Conservation (phyloP, 1,284 basidiomycete species). For the Schizophyllum amplum region DNA sequence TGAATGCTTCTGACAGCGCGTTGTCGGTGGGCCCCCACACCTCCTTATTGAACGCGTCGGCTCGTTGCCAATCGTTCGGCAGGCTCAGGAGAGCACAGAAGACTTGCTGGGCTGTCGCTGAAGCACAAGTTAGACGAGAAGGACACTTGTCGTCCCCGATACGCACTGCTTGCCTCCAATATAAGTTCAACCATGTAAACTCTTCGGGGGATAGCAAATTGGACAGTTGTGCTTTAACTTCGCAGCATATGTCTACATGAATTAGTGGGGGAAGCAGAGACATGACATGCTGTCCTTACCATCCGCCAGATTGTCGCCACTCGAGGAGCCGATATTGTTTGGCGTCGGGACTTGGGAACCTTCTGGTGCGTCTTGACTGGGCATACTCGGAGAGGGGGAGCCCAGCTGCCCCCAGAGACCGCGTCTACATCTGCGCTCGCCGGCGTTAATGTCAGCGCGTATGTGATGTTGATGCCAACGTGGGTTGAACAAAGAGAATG, state of each 20-base stretch:
- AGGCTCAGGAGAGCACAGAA: background rate
- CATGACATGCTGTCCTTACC: no score
- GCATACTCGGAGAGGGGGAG: background rate
- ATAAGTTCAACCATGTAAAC: no score
- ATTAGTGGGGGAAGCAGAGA: no score
- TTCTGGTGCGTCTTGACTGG: no score
- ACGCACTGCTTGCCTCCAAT: background rate
- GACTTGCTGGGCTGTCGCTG: background rate
- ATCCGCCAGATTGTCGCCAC: no score
- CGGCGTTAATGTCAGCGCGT: background rate
- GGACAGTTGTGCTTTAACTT: no score
- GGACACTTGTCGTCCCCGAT: background rate
- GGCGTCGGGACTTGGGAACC: no score
- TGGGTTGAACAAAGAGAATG: background rate
- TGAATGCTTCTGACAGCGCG: background rate
- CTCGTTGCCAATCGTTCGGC: background rate
- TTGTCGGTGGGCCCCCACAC: no score
- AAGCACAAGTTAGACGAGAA: background rate
- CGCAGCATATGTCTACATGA: no score
- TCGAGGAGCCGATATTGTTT: no score
- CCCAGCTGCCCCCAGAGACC: background rate
- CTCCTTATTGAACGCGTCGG: background rate
- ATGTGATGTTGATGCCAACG: background rate
- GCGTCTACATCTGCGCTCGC: background rate
- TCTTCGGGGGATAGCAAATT: no score